phyloP scores from a whole-genome alignment of 2,329 filamentous ascomycete species.

The Fusarium compactum region DNA sequence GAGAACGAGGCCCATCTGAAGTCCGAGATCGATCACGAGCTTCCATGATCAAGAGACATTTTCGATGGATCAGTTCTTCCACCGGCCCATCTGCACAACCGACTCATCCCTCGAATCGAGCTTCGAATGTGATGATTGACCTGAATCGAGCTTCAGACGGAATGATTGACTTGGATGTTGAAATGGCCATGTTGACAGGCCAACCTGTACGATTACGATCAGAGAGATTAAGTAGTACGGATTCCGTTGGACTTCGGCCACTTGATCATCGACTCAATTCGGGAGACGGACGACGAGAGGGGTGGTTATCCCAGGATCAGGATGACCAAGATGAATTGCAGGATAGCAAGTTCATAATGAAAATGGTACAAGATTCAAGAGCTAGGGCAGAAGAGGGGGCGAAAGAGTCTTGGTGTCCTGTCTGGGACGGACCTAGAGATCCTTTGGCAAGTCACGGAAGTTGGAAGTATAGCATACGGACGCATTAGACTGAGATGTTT shows the following conservation, averaged over 20 bases:
- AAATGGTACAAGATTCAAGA: slow-evolving; percentile 37
- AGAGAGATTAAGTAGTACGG: slow-evolving; percentile 1
- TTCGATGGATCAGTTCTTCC: slow-evolving; percentile 32
- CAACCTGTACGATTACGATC: slow-evolving; percentile 22
- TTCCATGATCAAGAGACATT: slow-evolving; percentile 15
- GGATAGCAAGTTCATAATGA: slow-evolving; percentile 35
- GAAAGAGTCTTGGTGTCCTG: slow-evolving; percentile 41
- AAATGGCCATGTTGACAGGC: slow-evolving; percentile 40
- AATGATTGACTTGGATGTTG: slow-evolving; percentile 38
- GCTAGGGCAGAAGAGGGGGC: slow-evolving; percentile 30
- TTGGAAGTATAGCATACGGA: slow-evolving; percentile 30
- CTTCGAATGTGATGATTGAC: slow-evolving; percentile 24
- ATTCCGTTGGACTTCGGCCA: slow-evolving; percentile 17
- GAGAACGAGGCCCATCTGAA: background rate
- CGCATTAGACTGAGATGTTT: background rate
- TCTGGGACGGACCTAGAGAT: slow-evolving; percentile 42
- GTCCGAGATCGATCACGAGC: slow-evolving; percentile 2
- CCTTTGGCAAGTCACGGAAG: slow-evolving; percentile 28
- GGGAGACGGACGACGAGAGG: slow-evolving; percentile 30
- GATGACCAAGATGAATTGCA: slow-evolving; percentile 5
- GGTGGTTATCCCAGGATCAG: slow-evolving; percentile 27
- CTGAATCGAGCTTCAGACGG: slow-evolving; percentile 12
- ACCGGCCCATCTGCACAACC: slow-evolving; percentile 14
- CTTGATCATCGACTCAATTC: slow-evolving; percentile 30
- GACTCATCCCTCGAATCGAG: background rate